Evolutionary conservation across 129 eudicot genomes (phyloP).

Genomic region (Sambucus nigra): DNA sequence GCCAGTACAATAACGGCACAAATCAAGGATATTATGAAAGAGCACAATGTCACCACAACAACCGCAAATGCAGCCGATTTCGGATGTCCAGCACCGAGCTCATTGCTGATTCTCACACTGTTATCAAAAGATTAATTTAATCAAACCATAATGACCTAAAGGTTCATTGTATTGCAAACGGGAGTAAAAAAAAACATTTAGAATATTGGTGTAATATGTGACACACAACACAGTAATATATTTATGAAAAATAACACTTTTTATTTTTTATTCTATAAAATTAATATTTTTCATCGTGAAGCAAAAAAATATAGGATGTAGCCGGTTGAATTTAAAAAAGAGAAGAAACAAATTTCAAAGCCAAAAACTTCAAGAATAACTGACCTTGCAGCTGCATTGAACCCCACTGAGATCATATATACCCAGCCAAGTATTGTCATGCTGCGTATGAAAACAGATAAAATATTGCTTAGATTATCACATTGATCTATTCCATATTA

Average conservation of each 20-base stretch:
- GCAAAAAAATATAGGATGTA: not conserved
- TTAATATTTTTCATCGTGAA: too few relatives aligned
- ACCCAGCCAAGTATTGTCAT: constrained; percentile 41
- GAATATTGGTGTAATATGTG: not conserved
- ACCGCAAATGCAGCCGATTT: constrained; percentile 44
- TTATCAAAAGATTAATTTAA: not conserved
- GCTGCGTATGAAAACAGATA: constrained; percentile 5
- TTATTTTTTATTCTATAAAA: not conserved
- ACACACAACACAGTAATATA: not conserved
- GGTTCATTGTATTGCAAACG: too few relatives aligned
- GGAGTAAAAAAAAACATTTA: not conserved
- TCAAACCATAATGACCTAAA: not conserved
- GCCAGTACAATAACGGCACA: constrained; percentile 27
- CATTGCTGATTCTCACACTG: constrained; percentile 56
- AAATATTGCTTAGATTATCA: too few relatives aligned
- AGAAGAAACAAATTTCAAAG: too few relatives aligned
- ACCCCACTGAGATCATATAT: constrained; percentile 36
- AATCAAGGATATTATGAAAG: constrained; percentile 27
- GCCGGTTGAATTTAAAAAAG: too few relatives aligned
- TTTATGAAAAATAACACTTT: not conserved
- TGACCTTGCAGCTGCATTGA: constrained; percentile 44
- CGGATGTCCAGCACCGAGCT: constrained; percentile 48
- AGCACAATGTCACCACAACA: constrained; percentile 25
- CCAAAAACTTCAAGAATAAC: not conserved
- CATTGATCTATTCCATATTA: too few relatives aligned